phyloP scores from a whole-genome alignment of 1,284 basidiomycete genomes.

The Fomitopsis pinicola region DNA sequence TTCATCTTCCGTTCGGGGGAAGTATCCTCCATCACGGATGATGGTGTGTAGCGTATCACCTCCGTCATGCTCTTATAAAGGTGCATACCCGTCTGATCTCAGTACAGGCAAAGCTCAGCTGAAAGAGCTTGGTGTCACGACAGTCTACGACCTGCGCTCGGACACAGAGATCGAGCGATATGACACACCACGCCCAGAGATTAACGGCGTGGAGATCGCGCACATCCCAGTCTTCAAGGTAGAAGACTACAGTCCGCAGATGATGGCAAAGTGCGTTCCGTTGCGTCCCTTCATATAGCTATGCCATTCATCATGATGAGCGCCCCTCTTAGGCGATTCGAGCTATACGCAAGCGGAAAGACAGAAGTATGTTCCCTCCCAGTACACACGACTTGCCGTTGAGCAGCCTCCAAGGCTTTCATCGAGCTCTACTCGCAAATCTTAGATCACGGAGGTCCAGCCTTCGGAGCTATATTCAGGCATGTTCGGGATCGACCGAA shows the following conservation, averaged over 20 bases:
- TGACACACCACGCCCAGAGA: conserved; percentile 53
- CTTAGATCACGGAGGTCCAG: conserved; percentile 60
- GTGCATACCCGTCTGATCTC: neutral
- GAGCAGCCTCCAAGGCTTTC: conserved; percentile 49
- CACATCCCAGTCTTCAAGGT: conserved; percentile 63
- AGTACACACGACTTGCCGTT: conserved; percentile 3
- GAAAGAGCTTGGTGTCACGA: conserved; percentile 55
- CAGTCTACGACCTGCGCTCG: conserved; percentile 70
- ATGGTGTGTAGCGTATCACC: conserved; percentile 40
- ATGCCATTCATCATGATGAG: neutral
- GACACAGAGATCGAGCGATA: conserved; percentile 75
- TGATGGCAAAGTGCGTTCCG: conserved; percentile 73
- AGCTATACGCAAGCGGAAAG: conserved; percentile 75
- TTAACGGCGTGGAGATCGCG: conserved; percentile 56
- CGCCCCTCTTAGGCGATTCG: conserved; percentile 49
- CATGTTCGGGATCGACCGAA: conserved; percentile 67
- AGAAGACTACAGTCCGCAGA: conserved; percentile 77
- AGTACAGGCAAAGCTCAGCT: conserved; percentile 51
- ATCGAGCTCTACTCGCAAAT: conserved; percentile 79
- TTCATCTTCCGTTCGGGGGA: conserved; percentile 66
- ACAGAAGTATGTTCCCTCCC: conserved; percentile 48
- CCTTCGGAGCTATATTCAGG: conserved; percentile 62
- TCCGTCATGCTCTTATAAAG: neutral
- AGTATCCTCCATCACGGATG: conserved; percentile 59
- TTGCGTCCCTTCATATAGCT: conserved; percentile 6